Evolutionary conservation across 2,329 filamentous ascomycete genomes (phyloP), one percentile per base, ranked within the genome.

Genomic region (Aspergillus phoenicis): DNA sequence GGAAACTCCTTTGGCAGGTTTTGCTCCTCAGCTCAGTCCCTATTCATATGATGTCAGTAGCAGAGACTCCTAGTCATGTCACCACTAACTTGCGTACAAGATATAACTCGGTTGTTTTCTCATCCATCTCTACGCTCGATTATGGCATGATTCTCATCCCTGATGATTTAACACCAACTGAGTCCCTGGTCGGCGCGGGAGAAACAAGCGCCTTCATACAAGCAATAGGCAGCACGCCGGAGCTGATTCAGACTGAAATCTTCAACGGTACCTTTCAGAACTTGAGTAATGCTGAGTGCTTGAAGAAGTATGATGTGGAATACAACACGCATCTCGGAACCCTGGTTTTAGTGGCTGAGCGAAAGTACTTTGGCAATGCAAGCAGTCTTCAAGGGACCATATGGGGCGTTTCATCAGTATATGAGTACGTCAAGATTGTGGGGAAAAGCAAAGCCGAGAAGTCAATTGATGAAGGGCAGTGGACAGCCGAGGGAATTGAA

Each of bases 21-120:
- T 58, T 68, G 7, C 45, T 61, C 5, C 8, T 65, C 4, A 64
- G 54, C 2, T 63, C 66, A 5, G 45, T 60, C 3, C 64, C 63
- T 0, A 57, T 68, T 2, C 66, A 66, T 33, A 38, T 66, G 28
- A 57, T 63, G 61, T 63, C n/a, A 52, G 54, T 52, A 8, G 8
- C 17, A 17, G 7, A 8, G 20, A 20, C 15, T 5, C 8, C 17
- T 20, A 20, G 20, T 7, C 4, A 20, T 39, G 5, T 2, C 10
- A 24, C 5, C 11, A 3, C 5, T 48, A 33, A 48, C 41, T 3
- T 8, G 15, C 7, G n/a, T 20, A 15, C 3, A 39, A 64, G 60
- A 39, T 65, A 65, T 54, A 65, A 65, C 55, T 65, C 63, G 10
- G 52, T 57, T 5, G 47, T 65, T 4, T 65, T 62, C 17, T 57